These are phyloP conservation scores for Erysiphe pulchra DNA, from an alignment of 2,329 filamentous ascomycete species.

Conservation along the genomic window DNA sequence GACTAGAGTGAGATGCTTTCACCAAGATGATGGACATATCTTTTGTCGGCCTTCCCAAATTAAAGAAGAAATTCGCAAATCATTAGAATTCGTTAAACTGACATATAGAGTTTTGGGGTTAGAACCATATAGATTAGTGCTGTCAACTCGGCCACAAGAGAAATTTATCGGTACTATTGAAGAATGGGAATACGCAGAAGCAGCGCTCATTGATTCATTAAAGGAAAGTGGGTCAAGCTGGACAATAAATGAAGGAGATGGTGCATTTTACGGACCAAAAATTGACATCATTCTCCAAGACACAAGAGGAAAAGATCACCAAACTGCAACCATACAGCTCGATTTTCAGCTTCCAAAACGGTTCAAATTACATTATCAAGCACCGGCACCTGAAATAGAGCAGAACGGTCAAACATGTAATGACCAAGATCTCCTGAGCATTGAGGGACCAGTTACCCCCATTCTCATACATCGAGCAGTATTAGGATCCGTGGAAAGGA, in stretches of 20 bases:
- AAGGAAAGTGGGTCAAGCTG: constrained; percentile 39
- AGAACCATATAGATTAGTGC: constrained; percentile 45
- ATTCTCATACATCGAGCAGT: constrained; percentile 72
- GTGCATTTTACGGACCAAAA: constrained; percentile 79
- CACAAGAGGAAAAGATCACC: constrained; percentile 62
- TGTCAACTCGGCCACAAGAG: constrained; percentile 54
- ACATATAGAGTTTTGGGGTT: constrained; percentile 46
- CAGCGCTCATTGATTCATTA: constrained; percentile 36
- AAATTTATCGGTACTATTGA: constrained; percentile 52
- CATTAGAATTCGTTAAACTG: constrained; percentile 47
- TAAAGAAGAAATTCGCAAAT: constrained; percentile 43
- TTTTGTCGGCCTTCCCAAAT: constrained; percentile 64
- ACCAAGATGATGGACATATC: constrained; percentile 79
- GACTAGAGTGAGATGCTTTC: constrained; percentile 64
- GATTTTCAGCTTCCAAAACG: constrained; percentile 74
- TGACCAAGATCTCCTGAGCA: constrained; percentile 21
- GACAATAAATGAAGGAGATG: constrained; percentile 56
- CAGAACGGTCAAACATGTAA: constrained; percentile 23
- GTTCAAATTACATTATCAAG: constrained; percentile 51
- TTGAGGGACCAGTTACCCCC: constrained; percentile 36
- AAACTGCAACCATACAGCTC: constrained; percentile 70
- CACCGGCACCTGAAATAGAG: constrained; percentile 38
- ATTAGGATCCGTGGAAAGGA: constrained; percentile 58
- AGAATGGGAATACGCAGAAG: constrained; percentile 43
- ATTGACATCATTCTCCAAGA: constrained; percentile 69